phyloP scores from a whole-genome alignment of 2,329 filamentous ascomycete genomes.

The Aureobasidium sp. region DNA sequence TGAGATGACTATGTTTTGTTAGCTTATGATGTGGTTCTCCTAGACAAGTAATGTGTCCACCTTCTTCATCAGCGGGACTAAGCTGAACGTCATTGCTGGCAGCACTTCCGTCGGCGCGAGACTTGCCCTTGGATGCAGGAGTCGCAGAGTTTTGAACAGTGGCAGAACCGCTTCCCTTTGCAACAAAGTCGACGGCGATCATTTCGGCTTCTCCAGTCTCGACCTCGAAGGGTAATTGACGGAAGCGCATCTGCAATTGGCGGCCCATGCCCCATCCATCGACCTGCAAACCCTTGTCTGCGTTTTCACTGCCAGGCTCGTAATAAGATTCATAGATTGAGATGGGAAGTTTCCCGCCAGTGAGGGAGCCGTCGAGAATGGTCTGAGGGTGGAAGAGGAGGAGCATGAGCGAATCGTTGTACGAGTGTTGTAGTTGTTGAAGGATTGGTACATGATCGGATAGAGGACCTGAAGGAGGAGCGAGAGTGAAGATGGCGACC shows the following conservation, averaged over 20 bases:
- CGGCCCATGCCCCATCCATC: constrained; percentile 49
- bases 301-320: constrained; percentile 60
- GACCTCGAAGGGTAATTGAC: constrained; percentile 75
- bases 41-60: constrained; percentile 31
- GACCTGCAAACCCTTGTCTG: constrained; percentile 61
- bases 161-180: constrained; percentile 74
- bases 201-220: constrained; percentile 96
- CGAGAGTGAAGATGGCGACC: constrained; percentile 51
- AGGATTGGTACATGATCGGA: constrained; percentile 64
- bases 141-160: constrained; percentile 41
- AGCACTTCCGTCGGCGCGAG: constrained; percentile 13
- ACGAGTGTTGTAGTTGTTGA: constrained; percentile 62
- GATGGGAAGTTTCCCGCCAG: constrained; percentile 75
- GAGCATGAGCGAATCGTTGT: constrained; percentile 81
- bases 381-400: constrained; percentile 74
- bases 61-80: constrained; percentile 57
- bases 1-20: constrained; percentile 45
- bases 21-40: not conserved
- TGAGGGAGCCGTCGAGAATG: constrained; percentile 44
- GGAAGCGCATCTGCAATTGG: constrained; percentile 63
- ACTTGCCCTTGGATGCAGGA: constrained; percentile 27
- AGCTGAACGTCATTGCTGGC: constrained; percentile 33
- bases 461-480: constrained; percentile 71
- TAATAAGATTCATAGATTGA: constrained; percentile 78
- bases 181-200: constrained; percentile 93